Evolutionary conservation across 2,329 filamentous ascomycete genomes (phyloP).

Genomic region (Colletotrichum tamarilloi): DNA sequence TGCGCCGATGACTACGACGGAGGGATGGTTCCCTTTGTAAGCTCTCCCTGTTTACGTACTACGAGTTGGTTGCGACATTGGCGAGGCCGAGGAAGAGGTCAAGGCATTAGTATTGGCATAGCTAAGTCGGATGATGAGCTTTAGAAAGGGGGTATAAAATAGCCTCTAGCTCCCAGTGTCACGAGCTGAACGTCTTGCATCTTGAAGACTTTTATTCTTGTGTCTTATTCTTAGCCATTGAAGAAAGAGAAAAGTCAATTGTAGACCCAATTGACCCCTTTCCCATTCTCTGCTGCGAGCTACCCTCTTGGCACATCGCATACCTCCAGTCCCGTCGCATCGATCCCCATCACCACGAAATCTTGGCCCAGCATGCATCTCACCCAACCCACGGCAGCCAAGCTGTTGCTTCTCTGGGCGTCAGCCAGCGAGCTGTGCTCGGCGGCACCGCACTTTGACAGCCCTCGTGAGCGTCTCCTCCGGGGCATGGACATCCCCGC

Average conservation of each 20-base stretch:
- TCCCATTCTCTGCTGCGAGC: neutral
- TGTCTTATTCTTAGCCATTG: neutral
- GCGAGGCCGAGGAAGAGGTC: conserved; percentile 26
- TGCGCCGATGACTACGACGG: conserved; percentile 29
- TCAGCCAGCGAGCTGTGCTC: conserved; percentile 23
- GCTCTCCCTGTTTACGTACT: conserved; percentile 27
- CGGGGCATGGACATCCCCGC: conserved; percentile 59
- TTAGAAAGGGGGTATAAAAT: conserved; percentile 19
- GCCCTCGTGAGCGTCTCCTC: conserved; percentile 65
- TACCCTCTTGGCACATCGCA: conserved; percentile 6
- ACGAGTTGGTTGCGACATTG: conserved; percentile 13
- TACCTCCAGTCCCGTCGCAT: neutral
- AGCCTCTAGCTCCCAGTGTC: neutral
- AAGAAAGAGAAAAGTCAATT: neutral
- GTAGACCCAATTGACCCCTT: neutral
- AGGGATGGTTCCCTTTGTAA: conserved; percentile 11
- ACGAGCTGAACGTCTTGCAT: neutral
- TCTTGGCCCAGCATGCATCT: conserved; percentile 28
- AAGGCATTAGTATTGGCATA: conserved; percentile 10
- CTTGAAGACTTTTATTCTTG: neutral
- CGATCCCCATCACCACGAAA: neutral
- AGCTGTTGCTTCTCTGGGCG: conserved; percentile 30
- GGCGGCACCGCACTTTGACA: conserved; percentile 52
- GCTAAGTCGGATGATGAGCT: conserved; percentile 11
- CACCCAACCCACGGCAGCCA: conserved; percentile 30